A percentile compares a stretch with the other conserved stretches of the same genome.
phyloP scores from a whole-genome alignment of 495 filamentous ascomycete genomes.

The Neurospora sp. region DNA sequence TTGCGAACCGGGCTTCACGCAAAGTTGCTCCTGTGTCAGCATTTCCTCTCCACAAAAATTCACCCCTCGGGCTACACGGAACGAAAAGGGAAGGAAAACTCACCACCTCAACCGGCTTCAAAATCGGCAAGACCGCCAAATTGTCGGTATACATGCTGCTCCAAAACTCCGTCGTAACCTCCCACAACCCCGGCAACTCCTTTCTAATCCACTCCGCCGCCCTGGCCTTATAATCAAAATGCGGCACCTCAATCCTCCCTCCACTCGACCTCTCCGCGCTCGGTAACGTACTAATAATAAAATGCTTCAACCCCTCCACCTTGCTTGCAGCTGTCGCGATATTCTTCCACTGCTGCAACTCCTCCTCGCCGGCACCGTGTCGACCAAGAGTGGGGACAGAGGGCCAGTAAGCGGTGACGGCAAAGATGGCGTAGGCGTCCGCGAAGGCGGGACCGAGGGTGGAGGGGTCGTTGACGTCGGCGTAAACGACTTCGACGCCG shows the following conservation, averaged over 20 bases:
- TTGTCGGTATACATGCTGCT: slow-evolving; percentile 5
- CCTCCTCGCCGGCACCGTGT: slow-evolving; percentile 2
- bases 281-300: slow-evolving; percentile 6
- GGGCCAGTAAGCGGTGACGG: slow-evolving; percentile 5
- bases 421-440: slow-evolving; percentile 7
- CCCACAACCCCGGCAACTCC: slow-evolving; percentile 1
- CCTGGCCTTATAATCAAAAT: slow-evolving; percentile 6
- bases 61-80: too few species aligned
- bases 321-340: not conserved
- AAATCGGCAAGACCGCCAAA: not conserved
- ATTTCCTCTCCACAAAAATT: too few species aligned
- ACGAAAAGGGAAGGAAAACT: too few species aligned
- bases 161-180: slow-evolving; percentile 7
- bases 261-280: not conserved
- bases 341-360: slow-evolving; percentile 5
- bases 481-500: too few species aligned
- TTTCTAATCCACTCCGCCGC: slow-evolving; percentile 3
- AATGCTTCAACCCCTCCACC: slow-evolving; percentile 1
- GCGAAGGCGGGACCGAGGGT: slow-evolving; percentile 6
- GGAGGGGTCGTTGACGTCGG: slow-evolving; percentile 5
- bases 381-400: not conserved
- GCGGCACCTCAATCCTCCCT: slow-evolving; percentile 6
- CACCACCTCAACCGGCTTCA: not conserved
- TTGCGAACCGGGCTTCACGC: not conserved
- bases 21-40: not conserved